These are phyloP conservation scores for Spizellomyces punctatus DNA, from an alignment of 192 early-diverging fungal genomes.

Conservation along the genomic window DNA sequence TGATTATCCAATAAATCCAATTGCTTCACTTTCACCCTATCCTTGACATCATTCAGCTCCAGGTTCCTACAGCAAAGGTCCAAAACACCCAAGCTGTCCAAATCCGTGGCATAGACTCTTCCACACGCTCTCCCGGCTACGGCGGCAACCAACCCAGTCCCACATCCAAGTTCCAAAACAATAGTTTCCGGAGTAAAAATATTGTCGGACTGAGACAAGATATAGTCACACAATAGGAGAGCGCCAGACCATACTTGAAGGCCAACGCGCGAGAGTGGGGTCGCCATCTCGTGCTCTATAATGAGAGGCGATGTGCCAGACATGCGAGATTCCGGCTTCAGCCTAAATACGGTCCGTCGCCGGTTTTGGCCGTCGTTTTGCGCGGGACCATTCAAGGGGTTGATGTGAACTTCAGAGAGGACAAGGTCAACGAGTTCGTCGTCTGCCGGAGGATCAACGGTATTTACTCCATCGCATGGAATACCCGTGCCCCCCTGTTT, in stretches of 20 bases:
- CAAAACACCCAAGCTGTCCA: constrained; percentile 19
- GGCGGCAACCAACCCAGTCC: constrained; percentile 31
- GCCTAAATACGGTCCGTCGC: constrained; percentile 4
- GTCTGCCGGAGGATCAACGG: background rate
- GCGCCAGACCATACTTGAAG: constrained; percentile 43
- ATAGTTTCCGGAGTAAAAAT: background rate
- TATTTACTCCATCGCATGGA: no score
- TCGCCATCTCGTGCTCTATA: constrained; percentile 35
- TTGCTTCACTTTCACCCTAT: constrained; percentile 1
- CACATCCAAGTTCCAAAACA: constrained; percentile 37
- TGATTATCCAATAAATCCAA: constrained; percentile 30
- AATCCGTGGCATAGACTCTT: constrained; percentile 37
- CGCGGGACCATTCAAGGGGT: constrained; percentile 4
- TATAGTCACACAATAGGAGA: constrained; percentile 31
- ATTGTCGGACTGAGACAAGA: constrained; percentile 4
- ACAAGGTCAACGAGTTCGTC: constrained; percentile 30
- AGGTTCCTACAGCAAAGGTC: constrained; percentile 17
- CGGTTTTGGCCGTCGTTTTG: background rate
- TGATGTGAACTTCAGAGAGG: constrained; percentile 35
- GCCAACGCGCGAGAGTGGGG: constrained; percentile 19
- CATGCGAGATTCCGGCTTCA: background rate
- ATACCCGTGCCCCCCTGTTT: no score
- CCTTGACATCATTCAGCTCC: background rate
- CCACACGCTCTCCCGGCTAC: background rate
- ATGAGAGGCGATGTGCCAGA: background rate